Conservation (phyloP, 192 early-diverging fungal species). For the Podila epicladia region DNA sequence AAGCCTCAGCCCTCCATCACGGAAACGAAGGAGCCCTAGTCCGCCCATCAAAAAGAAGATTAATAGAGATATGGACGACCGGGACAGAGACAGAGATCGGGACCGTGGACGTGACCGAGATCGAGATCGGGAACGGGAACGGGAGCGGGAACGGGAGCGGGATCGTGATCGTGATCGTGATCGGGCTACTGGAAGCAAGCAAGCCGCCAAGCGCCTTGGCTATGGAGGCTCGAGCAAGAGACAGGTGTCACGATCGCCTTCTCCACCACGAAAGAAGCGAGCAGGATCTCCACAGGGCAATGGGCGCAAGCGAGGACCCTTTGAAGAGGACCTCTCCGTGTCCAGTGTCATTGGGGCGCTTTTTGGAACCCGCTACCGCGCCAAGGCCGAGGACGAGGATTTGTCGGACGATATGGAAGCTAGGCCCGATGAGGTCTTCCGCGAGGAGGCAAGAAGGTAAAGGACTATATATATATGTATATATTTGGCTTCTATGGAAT, state of each 20-base stretch:
- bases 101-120: conserved; percentile 14
- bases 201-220: conserved; percentile 5
- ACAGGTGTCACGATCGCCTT: conserved; percentile 18
- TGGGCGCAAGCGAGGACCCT: conserved; percentile 18
- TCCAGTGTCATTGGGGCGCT: conserved; percentile 24
- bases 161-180: conserved; percentile 5
- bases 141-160: conserved; percentile 7
- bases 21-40: conserved; percentile 21
- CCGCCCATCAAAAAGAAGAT: conserved; percentile 32
- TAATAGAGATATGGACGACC: conserved; percentile 21
- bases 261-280: conserved; percentile 16
- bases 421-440: conserved; percentile 39
- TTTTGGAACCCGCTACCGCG: conserved; percentile 29
- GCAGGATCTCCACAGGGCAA: conserved; percentile 10
- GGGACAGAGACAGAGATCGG: conserved; percentile 19
- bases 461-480: no score
- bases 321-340: conserved; percentile 31
- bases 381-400: conserved; percentile 26
- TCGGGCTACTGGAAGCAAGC: not conserved
- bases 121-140: conserved; percentile 6
- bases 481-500: no score
- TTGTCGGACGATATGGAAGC: conserved; percentile 50
- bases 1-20: conserved; percentile 17
- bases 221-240: conserved; percentile 11
- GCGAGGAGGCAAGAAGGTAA: conserved; percentile 47